Evolutionary conservation across 805 yeast species (phyloP), one percentile per base, ranked within the genome.

Genomic region (Kregervanrija fluxuum): DNA sequence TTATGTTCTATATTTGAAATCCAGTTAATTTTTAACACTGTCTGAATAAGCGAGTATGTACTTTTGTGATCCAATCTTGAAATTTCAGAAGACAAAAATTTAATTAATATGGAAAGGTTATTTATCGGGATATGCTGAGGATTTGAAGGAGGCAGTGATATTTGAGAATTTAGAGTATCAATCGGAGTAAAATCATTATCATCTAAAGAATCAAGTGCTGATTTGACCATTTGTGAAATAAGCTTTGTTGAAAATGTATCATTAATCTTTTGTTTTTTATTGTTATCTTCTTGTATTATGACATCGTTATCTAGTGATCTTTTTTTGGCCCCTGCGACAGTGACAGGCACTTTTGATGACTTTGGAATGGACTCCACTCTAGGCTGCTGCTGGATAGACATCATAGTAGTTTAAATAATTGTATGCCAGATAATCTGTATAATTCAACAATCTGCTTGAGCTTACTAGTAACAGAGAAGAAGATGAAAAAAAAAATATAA

Each of bases 131-230:
- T 67, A 16, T 81, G 67, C 30, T 82, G 87, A 1, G 71, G 61
- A 50, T 75, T 74, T 10, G 69, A 57, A 3, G 61, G 51, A 9
- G 87, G 83, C 14, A 79, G 61, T 5, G 69, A 63, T 30, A 87
- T 66, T 56, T 83, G 82, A 32, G 75, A 66, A 1, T 89, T 73
- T 33, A 87, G 64, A 3, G 76, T 65, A 49, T 80, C 79, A 32
- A 87, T 62, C 45, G 78, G 82, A 1, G 72, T 58, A 17, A 74
- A 51, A 57, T 82, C 85, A 31, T 69, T 67, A 64, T 67, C 72
- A 67, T 82, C 89, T 55, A 85, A 67, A 43, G 82, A 75, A 40
- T 80, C 85, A 50, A 87, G 65, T 30, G 91, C 93, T 43, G 85
- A 73, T 51, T 73, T 73, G 33, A 85, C 78, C 55, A 74, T 74